phyloP scores from a whole-genome alignment of 257 asterid species.

The Solanum pimpinellifolium region DNA sequence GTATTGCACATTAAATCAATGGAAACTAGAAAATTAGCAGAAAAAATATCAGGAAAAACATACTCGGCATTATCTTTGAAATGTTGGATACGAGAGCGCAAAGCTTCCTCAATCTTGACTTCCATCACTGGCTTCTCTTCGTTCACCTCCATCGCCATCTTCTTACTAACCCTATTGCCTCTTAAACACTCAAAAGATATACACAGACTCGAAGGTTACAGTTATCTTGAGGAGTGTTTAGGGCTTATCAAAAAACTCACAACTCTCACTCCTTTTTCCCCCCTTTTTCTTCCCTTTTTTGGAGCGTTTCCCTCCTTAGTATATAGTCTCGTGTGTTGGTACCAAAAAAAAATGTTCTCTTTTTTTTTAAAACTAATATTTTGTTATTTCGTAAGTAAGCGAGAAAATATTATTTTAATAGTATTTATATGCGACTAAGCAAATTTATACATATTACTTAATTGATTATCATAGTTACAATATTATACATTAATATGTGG shows the following conservation, averaged over 20 bases:
- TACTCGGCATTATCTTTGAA: conserved; percentile 65
- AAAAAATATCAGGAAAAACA: background rate
- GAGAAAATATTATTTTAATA: no score
- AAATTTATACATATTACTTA: no score
- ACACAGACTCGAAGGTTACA: background rate
- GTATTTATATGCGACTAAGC: no score
- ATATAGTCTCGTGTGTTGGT: no score
- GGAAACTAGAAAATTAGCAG: background rate
- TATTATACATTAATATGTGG: no score
- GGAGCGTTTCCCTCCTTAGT: background rate
- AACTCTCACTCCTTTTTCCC: background rate
- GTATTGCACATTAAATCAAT: background rate
- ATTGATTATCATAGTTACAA: no score
- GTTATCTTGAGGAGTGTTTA: background rate
- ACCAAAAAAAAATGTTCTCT: no score
- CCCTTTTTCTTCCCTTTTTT: background rate
- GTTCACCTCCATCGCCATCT: conserved; percentile 14
- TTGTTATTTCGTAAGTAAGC: no score
- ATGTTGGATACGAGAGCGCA: conserved; percentile 50
- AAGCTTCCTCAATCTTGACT: conserved; percentile 36
- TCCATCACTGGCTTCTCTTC: conserved; percentile 28
- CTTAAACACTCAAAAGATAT: background rate
- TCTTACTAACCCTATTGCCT: background rate
- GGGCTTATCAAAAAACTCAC: background rate
- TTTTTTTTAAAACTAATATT: no score